Conservation (phyloP, 495 filamentous ascomycete species). For the Margaritispora aquatica region DNA sequence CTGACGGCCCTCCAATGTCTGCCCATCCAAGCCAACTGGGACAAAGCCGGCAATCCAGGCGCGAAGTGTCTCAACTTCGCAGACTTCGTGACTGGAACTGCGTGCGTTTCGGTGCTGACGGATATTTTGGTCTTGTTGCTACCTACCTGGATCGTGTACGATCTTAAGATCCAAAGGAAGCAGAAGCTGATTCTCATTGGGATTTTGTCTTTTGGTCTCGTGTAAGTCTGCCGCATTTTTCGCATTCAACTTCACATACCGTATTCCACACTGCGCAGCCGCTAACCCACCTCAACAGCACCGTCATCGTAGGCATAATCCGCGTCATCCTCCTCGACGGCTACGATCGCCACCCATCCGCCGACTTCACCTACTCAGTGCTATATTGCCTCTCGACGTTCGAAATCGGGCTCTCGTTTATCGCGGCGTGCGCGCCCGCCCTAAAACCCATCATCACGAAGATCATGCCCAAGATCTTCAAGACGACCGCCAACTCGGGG, state of each 20-base stretch:
- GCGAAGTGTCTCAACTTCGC: conserved; percentile 2
- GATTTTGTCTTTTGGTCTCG: conserved; percentile 35
- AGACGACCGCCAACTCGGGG: neutral
- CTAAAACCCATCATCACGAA: conserved; percentile 3
- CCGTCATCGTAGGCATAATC: conserved; percentile 1
- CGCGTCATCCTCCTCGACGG: neutral
- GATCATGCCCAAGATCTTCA: neutral
- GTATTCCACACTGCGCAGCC: neutral
- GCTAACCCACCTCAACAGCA: neutral
- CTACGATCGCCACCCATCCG: neutral
- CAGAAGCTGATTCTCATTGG: conserved; percentile 38
- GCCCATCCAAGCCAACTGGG: conserved; percentile 1
- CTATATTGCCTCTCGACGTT: conserved; percentile 4
- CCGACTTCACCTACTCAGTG: conserved; percentile 2
- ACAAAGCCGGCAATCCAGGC: neutral
- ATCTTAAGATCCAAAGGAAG: conserved; percentile 36
- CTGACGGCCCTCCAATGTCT: neutral
- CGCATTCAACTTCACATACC: neutral
- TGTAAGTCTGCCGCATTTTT: conserved; percentile 27
- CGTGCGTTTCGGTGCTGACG: conserved; percentile 39
- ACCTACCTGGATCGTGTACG: conserved; percentile 40
- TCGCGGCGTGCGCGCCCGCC: conserved; percentile 2
- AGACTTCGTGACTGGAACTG: conserved; percentile 4
- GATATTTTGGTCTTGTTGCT: conserved; percentile 41
- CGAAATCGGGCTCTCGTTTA: conserved; percentile 4